These are phyloP conservation scores for Kockovaella imperatae DNA, from an alignment of 768 basidiomycete species.

Conservation along the genomic window DNA sequence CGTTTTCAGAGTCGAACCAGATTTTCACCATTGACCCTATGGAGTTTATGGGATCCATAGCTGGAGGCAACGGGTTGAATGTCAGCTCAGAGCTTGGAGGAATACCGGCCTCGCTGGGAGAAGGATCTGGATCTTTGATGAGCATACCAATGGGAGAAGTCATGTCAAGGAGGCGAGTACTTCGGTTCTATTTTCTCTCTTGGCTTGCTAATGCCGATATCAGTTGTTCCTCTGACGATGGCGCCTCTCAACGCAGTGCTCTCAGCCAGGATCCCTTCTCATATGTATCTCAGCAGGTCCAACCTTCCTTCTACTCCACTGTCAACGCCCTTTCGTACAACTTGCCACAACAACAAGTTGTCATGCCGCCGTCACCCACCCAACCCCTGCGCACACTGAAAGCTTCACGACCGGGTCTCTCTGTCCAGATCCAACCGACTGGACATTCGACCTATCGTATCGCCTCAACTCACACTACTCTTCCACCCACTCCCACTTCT, in stretches of 20 bases:
- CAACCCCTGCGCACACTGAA: not conserved
- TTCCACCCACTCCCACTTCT: slow-evolving; percentile 21
- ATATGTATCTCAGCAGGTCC: slow-evolving; percentile 27
- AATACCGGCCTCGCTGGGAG: slow-evolving; percentile 25
- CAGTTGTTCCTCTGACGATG: slow-evolving; percentile 27
- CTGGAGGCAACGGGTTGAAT: slow-evolving; percentile 7
- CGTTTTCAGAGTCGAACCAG: slow-evolving; percentile 6
- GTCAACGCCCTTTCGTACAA: slow-evolving; percentile 19
- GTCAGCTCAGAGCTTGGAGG: slow-evolving; percentile 14
- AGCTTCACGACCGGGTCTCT: not conserved
- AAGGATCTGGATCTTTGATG: slow-evolving; percentile 25
- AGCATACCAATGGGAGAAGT: slow-evolving; percentile 25
- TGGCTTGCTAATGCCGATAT: slow-evolving; percentile 1
- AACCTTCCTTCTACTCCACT: slow-evolving; percentile 24
- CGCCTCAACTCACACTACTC: slow-evolving; percentile 7
- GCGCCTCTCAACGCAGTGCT: slow-evolving; percentile 21
- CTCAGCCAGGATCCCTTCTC: slow-evolving; percentile 31
- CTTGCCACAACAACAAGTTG: slow-evolving; percentile 7
- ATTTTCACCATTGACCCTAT: slow-evolving; percentile 27
- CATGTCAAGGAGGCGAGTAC: slow-evolving; percentile 35
- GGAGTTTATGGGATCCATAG: slow-evolving; percentile 19
- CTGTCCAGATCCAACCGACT: slow-evolving; percentile 19
- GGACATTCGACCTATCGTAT: slow-evolving; percentile 17
- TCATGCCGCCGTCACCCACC: slow-evolving; percentile 12
- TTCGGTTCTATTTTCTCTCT: not conserved